Conservation (phyloP, 1,139 yeast species). For the Scheffersomyces segobiensis region DNA sequence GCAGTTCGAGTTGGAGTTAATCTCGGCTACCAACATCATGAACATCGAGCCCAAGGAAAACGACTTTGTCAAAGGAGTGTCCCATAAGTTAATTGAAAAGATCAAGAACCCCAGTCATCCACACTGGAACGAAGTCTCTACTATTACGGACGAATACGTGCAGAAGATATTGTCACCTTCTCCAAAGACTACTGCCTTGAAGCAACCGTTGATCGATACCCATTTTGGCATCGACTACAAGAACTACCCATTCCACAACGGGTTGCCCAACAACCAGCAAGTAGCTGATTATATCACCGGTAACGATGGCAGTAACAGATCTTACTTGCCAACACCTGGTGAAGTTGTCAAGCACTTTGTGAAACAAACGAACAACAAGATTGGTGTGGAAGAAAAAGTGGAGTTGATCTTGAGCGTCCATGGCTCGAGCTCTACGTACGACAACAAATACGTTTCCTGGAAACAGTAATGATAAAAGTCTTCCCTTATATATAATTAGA, state of each 20-base stretch:
- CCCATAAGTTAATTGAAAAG: slow-evolving; percentile 67
- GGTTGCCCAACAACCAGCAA: slow-evolving; percentile 71
- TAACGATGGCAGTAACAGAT: slow-evolving; percentile 59
- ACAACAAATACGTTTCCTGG: slow-evolving; percentile 66
- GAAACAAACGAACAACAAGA: slow-evolving; percentile 48
- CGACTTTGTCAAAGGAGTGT: slow-evolving; percentile 76
- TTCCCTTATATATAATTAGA: neutral
- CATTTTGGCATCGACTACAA: slow-evolving; percentile 54
- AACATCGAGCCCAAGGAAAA: slow-evolving; percentile 50
- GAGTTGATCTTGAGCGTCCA: slow-evolving; percentile 57
- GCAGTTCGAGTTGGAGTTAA: slow-evolving; percentile 73
- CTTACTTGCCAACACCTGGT: slow-evolving; percentile 63
- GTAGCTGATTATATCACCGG: slow-evolving; percentile 64
- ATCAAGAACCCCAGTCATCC: slow-evolving; percentile 54
- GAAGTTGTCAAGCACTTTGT: slow-evolving; percentile 68
- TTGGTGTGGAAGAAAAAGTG: slow-evolving; percentile 64
- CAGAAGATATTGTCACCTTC: slow-evolving; percentile 23
- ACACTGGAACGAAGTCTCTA: slow-evolving; percentile 43
- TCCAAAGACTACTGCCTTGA: slow-evolving; percentile 30
- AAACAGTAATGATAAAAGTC: slow-evolving; percentile 7
- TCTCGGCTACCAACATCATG: slow-evolving; percentile 78
- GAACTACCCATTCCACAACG: slow-evolving; percentile 74
- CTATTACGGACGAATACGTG: slow-evolving; percentile 22
- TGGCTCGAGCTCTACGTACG: slow-evolving; percentile 59
- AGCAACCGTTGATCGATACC: slow-evolving; percentile 42